These are phyloP conservation scores for Flaveria sonorensis DNA, from an alignment of 129 eudicot genomes.

Conservation along the genomic window DNA sequence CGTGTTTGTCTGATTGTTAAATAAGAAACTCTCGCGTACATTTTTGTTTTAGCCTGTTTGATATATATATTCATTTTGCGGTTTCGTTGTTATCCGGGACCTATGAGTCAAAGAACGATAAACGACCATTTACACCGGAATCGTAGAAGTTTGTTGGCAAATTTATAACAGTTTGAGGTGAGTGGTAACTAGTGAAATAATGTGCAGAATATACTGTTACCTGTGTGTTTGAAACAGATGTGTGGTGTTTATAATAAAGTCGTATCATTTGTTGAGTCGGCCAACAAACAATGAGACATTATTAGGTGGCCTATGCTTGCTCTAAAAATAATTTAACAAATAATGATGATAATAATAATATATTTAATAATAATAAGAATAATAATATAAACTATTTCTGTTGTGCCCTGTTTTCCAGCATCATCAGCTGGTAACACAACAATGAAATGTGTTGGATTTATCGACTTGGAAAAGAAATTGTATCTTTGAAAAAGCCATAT, in stretches of 20 bases:
- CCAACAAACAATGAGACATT: constrained; percentile 49
- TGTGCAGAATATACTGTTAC: background rate
- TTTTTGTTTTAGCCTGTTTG: background rate
- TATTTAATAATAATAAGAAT: background rate
- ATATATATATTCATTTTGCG: background rate
- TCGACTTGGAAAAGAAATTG: background rate
- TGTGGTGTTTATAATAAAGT: constrained; percentile 34
- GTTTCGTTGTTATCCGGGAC: background rate
- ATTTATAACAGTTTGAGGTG: background rate
- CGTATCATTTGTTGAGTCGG: constrained; percentile 41
- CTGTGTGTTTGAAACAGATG: constrained; percentile 29
- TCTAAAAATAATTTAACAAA: background rate
- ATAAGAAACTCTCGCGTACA: background rate
- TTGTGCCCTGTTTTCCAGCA: constrained; percentile 17
- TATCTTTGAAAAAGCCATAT: background rate
- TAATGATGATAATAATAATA: background rate
- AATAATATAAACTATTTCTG: background rate
- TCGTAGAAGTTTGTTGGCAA: background rate
- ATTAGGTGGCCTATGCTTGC: constrained; percentile 45
- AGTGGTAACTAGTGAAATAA: background rate
- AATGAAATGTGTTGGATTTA: constrained; percentile 14
- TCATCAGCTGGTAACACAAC: constrained; percentile 31
- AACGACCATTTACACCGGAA: background rate
- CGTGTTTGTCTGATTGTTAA: constrained; percentile 22
- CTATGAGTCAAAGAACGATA: background rate